Evolutionary conservation across 306 rosid species (phyloP), one percentile per base, ranked within the genome.

Genomic region (Rosa rugosa): DNA sequence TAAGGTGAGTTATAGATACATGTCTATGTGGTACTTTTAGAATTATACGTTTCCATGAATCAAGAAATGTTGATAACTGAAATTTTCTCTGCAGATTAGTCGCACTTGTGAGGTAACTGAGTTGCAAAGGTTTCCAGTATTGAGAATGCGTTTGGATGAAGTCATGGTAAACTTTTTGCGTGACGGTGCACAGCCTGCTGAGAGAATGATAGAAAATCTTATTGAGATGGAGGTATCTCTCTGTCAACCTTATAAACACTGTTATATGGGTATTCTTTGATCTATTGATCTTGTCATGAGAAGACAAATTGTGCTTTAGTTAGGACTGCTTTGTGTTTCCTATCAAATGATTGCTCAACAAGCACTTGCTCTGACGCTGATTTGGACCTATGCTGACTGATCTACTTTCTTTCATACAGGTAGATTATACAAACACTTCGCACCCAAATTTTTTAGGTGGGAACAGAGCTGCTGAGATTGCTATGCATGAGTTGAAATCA

Each of bases 371-470:
- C 45, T 31, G 12, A 49, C 47, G 76, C 25, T 60, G 42, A 36
- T 59, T 47, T 74, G 73, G 73, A 42, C 72, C 60, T 51, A 41
- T 38, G 79, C 79, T 67, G 69, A 80, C 22, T 5, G 31, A 56
- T 25, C 51, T 41, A 20, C 71, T 64, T 40, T 23, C 56, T 41
- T 73, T 57, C 13, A 41, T 66, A 41, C 82, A 87, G 87, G 79
- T 87, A 82, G 90, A 73, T 79, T 87, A 73, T 76, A 87, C 84
- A 76, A 84, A 84, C 73, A 81, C 83, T 12, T 81, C 87, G 11
- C 80, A 87, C 69, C 86, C 82, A 79, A 74, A 77, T 27, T 87
- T 87, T 59, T 42, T 87, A 76, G 90, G 87, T 25, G 86, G 90
- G 75, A 84, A 71, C 69, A 84, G 79, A 79, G 87, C 87, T 69